Base-by-base conservation (phyloP, 1,284 basidiomycete species). In the Trametes pubescens region DNA sequence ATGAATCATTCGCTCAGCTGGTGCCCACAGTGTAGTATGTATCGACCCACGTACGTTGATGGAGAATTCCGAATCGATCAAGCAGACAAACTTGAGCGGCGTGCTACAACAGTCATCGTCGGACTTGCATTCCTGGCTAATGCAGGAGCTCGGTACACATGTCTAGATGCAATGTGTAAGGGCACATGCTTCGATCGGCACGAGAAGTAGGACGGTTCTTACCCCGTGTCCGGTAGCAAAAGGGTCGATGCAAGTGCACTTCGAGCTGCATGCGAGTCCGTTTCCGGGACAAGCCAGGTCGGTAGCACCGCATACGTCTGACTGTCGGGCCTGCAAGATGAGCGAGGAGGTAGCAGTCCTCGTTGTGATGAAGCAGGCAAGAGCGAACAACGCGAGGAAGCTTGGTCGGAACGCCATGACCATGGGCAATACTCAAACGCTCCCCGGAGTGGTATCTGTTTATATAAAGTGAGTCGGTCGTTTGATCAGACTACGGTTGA, bases 171-270 rank as follows among this genome's bases (percentile, higher is more conserved):
- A 29, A 13, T 14, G 5, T 32, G 37, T 16, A 24, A 4, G 24
- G 8, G 51, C 10, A 3, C 22, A 16, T 24, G 7, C 14, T 3
- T 38, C 5, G 7, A 14, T 14, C 35, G 9, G 35, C 4, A 1
- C 0, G 34, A 14, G 21, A 26, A 21, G 14, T 13, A 22, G 26
- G 21, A 16, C 24, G 8, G 14, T 2, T 16, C 57, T 24, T 18
- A 59, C 57, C 29, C 51, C 51, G 14, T 5, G 7, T 16, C 57
- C 57, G 29, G 21, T 24, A 0, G 44, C 43, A 29, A 52, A 52
- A 13, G 57, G 57, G n/a, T 59, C 51, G 32, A 59, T 52, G 43
- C 57, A 59, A n/a, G 24, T 52, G 24, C 49, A 59, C n/a, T n/a
- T 29, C 4, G 38, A 13, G 49, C 57, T 26, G 22, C 57, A 59